A percentile compares a stretch with the other conserved stretches of the same genome.
These are phyloP conservation scores for Albugo candida DNA, from an alignment of 352 stramenopile species.

Conservation along the genomic window DNA sequence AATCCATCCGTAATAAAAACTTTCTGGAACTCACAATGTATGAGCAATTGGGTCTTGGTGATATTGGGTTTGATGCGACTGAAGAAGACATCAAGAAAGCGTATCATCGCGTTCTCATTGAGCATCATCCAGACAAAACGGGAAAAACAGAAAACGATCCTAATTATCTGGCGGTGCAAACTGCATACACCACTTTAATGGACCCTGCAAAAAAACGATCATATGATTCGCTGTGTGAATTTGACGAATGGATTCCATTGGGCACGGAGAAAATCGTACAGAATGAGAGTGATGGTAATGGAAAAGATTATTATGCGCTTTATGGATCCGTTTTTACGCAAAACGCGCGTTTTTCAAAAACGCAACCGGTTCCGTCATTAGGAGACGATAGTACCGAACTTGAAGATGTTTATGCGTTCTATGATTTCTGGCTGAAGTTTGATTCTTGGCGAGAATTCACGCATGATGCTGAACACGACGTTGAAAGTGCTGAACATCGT, in stretches of 20 bases:
- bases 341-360: slow-evolving; percentile 69
- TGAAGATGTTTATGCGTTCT: slow-evolving; percentile 57
- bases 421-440: slow-evolving; percentile 83
- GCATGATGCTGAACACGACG: slow-evolving; percentile 70
- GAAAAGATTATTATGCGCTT: slow-evolving; percentile 73
- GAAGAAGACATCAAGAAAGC: slow-evolving; percentile 76
- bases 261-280: slow-evolving; percentile 61
- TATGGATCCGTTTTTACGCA: slow-evolving; percentile 60
- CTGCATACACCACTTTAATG: slow-evolving; percentile 63
- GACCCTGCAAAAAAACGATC: slow-evolving; percentile 65
- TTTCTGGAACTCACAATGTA: slow-evolving; percentile 76
- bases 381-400: slow-evolving; percentile 39
- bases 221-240: slow-evolving; percentile 77
- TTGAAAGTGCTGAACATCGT: slow-evolving; percentile 63
- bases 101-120: slow-evolving; percentile 75
- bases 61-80: slow-evolving; percentile 63
- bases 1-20: slow-evolving; percentile 61
- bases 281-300: slow-evolving; percentile 33
- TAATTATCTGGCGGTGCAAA: slow-evolving; percentile 76
- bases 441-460: slow-evolving; percentile 73
- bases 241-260: slow-evolving; percentile 59
- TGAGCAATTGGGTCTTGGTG: slow-evolving; percentile 55
- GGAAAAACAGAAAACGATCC: slow-evolving; percentile 78
- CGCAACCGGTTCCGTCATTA: slow-evolving; percentile 48
- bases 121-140: slow-evolving; percentile 78